phyloP scores from a whole-genome alignment of 2,329 filamentous ascomycete species.

The Lachnellula arida region DNA sequence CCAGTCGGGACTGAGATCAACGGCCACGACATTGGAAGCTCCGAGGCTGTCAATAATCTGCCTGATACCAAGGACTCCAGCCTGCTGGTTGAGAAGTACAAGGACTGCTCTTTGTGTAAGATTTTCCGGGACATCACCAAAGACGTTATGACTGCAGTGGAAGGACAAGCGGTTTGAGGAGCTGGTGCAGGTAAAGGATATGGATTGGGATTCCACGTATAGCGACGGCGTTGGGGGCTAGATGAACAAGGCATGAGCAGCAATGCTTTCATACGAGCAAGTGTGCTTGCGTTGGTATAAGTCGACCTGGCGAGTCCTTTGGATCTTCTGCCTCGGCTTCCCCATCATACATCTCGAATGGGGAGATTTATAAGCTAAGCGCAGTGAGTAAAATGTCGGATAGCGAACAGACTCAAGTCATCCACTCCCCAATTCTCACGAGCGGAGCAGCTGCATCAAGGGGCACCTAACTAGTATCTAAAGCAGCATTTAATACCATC shows the following conservation, averaged over 20 bases:
- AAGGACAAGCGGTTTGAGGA: constrained; percentile 7
- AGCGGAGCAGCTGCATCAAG: too few relatives aligned
- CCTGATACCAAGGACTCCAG: constrained; percentile 36
- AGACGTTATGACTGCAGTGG: constrained; percentile 39
- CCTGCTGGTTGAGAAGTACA: constrained; percentile 66
- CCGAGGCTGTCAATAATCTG: constrained; percentile 26
- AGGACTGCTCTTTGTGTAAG: constrained; percentile 62
- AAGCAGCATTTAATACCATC: constrained; percentile 15
- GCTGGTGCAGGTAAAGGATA: not conserved
- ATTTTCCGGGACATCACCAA: constrained; percentile 63
- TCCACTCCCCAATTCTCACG: too few relatives aligned
- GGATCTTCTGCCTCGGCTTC: too few relatives aligned
- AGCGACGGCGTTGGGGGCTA: constrained; percentile 4
- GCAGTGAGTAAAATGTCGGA: too few relatives aligned
- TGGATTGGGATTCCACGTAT: not conserved
- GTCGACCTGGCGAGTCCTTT: too few relatives aligned
- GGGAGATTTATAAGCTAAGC: too few relatives aligned
- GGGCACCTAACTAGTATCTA: constrained; percentile 9
- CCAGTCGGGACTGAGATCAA: constrained; percentile 61
- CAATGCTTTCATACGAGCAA: too few relatives aligned
- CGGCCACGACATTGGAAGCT: constrained; percentile 46
- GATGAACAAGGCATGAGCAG: not conserved
- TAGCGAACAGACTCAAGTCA: too few relatives aligned
- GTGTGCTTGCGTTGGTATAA: too few relatives aligned
- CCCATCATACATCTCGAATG: too few relatives aligned